Conservation (phyloP, 441 rosid species). For the Theobroma grandiflorum region DNA sequence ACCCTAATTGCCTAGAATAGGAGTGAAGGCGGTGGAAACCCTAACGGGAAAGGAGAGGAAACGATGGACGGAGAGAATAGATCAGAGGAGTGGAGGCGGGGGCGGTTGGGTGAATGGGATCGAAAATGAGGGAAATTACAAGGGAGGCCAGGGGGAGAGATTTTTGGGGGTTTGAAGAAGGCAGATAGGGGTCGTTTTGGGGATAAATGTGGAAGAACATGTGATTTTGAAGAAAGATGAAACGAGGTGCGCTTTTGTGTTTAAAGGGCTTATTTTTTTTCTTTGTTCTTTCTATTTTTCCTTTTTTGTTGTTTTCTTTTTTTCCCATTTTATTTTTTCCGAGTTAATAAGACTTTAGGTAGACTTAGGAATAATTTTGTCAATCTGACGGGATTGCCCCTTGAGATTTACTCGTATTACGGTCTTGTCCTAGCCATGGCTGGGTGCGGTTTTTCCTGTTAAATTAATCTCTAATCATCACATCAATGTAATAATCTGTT, state of each 20-base stretch:
- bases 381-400: neutral
- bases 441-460: neutral
- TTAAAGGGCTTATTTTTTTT: neutral
- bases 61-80: slow-evolving; percentile 24
- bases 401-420: neutral
- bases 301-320: too few relatives aligned
- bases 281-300: neutral
- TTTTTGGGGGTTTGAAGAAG: neutral
- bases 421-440: neutral
- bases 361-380: slow-evolving; percentile 11
- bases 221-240: slow-evolving; percentile 14
- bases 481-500: neutral
- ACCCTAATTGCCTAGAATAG: slow-evolving; percentile 27
- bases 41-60: slow-evolving; percentile 17
- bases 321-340: neutral
- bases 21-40: slow-evolving; percentile 26
- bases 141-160: slow-evolving; percentile 23
- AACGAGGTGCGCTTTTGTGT: slow-evolving; percentile 5
- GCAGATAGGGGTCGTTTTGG: slow-evolving; percentile 8
- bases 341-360: neutral
- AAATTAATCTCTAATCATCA: neutral
- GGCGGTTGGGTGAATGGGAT: slow-evolving; percentile 30
- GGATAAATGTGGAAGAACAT: slow-evolving; percentile 43
- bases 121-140: slow-evolving; percentile 33
- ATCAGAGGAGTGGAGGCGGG: slow-evolving; percentile 10